A percentile compares a stretch with the other conserved stretches of the same genome.
These are phyloP conservation scores for Physcomitrellopsis africana DNA, from an alignment of 225 moss, liverwort and hornwort species.

Conservation along the genomic window DNA sequence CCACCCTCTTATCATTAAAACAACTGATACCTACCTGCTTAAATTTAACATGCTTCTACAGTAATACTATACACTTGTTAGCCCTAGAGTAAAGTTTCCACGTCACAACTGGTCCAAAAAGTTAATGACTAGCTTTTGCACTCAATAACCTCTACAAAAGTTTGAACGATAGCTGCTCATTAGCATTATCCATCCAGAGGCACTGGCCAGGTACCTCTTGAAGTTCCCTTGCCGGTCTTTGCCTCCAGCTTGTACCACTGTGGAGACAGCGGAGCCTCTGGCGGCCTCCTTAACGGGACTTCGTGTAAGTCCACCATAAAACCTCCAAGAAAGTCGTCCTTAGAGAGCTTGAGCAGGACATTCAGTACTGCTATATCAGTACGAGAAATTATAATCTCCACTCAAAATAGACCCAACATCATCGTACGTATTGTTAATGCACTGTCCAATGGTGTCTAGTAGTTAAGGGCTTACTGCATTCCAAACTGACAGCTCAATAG, in stretches of 20 bases:
- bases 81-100: not conserved
- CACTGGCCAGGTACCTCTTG: slow-evolving; percentile 56
- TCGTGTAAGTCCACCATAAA: slow-evolving; percentile 71
- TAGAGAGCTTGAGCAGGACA: slow-evolving; percentile 66
- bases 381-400: not conserved
- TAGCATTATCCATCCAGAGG: not conserved
- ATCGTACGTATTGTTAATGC: too few species aligned
- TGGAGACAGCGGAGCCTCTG: slow-evolving; percentile 77
- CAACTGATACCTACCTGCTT: not conserved
- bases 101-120: not conserved
- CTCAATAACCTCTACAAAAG: not conserved
- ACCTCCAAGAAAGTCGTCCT: slow-evolving; percentile 87
- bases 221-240: slow-evolving; percentile 72
- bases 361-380: not conserved
- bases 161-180: not conserved
- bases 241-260: slow-evolving; percentile 92
- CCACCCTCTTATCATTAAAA: slow-evolving; percentile 5
- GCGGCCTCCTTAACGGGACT: slow-evolving; percentile 80
- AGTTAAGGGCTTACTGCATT: slow-evolving; percentile 63
- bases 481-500: slow-evolving; percentile 82
- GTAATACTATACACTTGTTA: not conserved
- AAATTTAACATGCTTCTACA: not conserved
- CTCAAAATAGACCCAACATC: not conserved
- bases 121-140: too few species aligned
- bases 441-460: not conserved